Conservation (phyloP, 257 asterid species). For the Jasminum sambac region DNA sequence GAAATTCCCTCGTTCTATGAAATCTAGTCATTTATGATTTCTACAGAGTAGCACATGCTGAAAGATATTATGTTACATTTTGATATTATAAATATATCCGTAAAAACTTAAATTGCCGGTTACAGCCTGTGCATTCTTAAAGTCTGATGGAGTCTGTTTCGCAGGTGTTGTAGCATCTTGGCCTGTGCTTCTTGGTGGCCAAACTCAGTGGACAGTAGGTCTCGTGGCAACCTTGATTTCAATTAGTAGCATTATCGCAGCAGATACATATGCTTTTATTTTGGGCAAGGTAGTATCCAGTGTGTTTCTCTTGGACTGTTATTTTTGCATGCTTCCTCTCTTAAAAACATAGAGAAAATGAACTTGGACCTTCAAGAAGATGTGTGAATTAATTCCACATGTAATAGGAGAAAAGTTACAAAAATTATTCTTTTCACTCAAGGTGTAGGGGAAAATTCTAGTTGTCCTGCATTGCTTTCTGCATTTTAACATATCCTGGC, state of each 20-base stretch:
- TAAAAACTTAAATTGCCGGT: background rate
- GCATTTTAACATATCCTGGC: background rate
- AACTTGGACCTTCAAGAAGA: constrained; percentile 10
- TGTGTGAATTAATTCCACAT: constrained; percentile 3
- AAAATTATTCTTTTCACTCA: constrained; percentile 3
- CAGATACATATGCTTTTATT: constrained; percentile 90
- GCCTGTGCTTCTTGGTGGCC: constrained; percentile 95
- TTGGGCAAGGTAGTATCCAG: constrained; percentile 76
- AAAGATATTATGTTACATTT: background rate
- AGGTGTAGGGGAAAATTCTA: constrained; percentile 12
- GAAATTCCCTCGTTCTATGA: background rate
- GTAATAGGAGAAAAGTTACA: background rate
- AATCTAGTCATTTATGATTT: background rate
- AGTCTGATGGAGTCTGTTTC: constrained; percentile 9
- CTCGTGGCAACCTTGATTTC: constrained; percentile 92
- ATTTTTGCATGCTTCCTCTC: constrained; percentile 17
- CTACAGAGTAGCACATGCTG: background rate
- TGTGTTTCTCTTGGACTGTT: background rate
- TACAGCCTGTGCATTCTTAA: constrained; percentile 1
- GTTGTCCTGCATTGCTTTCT: background rate
- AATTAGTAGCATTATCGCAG: constrained; percentile 89
- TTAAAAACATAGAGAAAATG: constrained; percentile 6
- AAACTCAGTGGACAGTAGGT: constrained; percentile 92
- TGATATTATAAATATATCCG: background rate
- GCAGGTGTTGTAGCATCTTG: constrained; percentile 72